Conservation (phyloP, 306 rosid genomes). For the Hippophae gyantsensis region DNA sequence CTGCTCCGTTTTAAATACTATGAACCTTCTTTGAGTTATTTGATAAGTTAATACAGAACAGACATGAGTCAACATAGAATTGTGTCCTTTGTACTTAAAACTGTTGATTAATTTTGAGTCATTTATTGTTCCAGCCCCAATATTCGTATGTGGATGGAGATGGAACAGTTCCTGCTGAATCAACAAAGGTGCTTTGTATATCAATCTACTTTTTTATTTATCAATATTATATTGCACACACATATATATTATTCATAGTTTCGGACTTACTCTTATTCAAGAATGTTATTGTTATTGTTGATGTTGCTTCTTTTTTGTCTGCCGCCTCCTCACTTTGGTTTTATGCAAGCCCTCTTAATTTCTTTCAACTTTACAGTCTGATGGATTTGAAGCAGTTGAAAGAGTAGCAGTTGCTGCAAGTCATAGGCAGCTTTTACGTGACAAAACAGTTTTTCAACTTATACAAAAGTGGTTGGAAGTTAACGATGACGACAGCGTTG, state of each 20-base stretch:
- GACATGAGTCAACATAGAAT: too few relatives aligned
- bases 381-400: constrained; percentile 63
- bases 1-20: not conserved
- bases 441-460: constrained; percentile 40
- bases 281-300: not conserved
- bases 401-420: constrained; percentile 58
- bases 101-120: not conserved
- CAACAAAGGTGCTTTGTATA: constrained; percentile 55
- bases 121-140: constrained; percentile 48
- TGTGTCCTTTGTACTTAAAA: not conserved
- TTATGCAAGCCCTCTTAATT: not conserved
- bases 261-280: too few relatives aligned
- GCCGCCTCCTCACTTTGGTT: too few relatives aligned
- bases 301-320: too few relatives aligned
- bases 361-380: constrained; percentile 47
- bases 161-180: constrained; percentile 89
- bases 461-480: constrained; percentile 66
- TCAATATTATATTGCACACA: too few relatives aligned
- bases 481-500: constrained; percentile 26
- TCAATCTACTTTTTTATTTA: not conserved
- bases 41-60: too few relatives aligned
- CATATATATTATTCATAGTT: too few relatives aligned
- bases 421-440: constrained; percentile 50
- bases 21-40: constrained; percentile 4
- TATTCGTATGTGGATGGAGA: constrained; percentile 86